Base-by-base conservation (phyloP, 2,329 filamentous ascomycete species). In the Phoma sp. region DNA sequence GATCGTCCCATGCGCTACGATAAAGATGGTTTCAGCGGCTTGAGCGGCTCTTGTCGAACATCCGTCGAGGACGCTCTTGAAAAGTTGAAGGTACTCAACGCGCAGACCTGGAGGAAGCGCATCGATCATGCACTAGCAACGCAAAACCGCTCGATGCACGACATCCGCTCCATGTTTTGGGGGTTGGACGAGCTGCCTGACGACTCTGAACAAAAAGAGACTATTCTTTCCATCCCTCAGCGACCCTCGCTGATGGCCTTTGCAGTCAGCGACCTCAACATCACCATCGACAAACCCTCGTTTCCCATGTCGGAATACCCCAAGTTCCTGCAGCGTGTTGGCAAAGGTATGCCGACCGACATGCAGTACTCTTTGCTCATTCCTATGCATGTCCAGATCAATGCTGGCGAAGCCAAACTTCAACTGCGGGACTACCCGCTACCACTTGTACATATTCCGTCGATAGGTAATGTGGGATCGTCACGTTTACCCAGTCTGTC, bases 291-390 rank as follows among this genome's bases (percentile, higher is more conserved):
- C 75, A 97, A 96, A 73, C 95, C 95, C 0, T 94, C 91, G 0
- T 99, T 99, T 71, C 89, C 92, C 0, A 80, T 96, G 55, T 82
- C 85, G 2, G 88, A 96, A 12, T 86, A 94, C 50, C 90, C 94
- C 0, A 85, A 89, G 15, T 99, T 96, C 71, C 80, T 99, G 24
- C 85, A 97, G 70, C 85, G 86, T 43, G 88, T 98, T 54, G 95
- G 95, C n/a, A 99, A 99, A 77, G 95, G 95, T 1, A 96, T 99
- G 86, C 95, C 95, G 1, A 83, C 86, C 59, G 88, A 96, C 68
- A 99, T 92, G 85, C 82, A 94, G 69, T 99, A 98, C 73, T 88
- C 92, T 9, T 81, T 99, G 19, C 82, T 99, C 17, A 81, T 99
- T 10, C 96, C 95, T 0, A 92, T 97, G 88, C 90, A 90, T 73